These are phyloP conservation scores for Auriscalpium orientale DNA, from an alignment of 768 basidiomycete genomes.

Conservation along the genomic window DNA sequence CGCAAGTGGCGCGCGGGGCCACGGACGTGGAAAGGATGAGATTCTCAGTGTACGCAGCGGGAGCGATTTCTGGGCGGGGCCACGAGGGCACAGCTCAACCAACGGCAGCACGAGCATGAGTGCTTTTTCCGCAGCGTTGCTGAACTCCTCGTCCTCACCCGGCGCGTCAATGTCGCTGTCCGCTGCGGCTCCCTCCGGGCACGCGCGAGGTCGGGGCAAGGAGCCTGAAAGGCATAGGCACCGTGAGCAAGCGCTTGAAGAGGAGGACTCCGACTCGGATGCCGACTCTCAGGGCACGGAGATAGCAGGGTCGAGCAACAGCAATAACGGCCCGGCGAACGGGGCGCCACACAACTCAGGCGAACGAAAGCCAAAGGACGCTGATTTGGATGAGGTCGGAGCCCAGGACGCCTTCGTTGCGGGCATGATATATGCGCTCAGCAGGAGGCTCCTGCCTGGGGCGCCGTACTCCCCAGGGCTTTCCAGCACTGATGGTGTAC, in stretches of 20 bases:
- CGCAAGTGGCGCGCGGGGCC: neutral
- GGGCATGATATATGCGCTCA: conserved; percentile 81
- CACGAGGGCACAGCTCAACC: conserved; percentile 31
- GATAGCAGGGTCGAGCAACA: conserved; percentile 31
- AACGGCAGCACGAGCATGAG: conserved; percentile 32
- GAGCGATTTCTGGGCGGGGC: conserved; percentile 72
- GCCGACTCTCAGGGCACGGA: conserved; percentile 57
- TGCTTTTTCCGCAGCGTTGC: conserved; percentile 35
- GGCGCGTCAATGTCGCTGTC: conserved; percentile 7
- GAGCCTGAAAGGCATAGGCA: conserved; percentile 9
- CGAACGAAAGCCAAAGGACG: conserved; percentile 12
- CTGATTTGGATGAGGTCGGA: conserved; percentile 62
- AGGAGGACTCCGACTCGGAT: conserved; percentile 53
- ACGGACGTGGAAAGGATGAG: conserved; percentile 18
- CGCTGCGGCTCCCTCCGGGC: neutral
- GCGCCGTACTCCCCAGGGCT: conserved; percentile 64
- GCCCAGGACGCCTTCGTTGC: conserved; percentile 81
- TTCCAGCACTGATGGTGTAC: conserved; percentile 4
- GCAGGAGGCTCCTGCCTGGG: conserved; percentile 63
- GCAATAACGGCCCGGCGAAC: neutral
- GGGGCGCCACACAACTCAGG: neutral
- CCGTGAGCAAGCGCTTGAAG: conserved; percentile 28
- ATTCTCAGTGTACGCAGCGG: conserved; percentile 50
- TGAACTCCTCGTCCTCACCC: conserved; percentile 6
- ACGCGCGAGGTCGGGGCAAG: neutral